Evolutionary conservation across 164 flowering plant species (phyloP).

Genomic region (Piper betle): DNA sequence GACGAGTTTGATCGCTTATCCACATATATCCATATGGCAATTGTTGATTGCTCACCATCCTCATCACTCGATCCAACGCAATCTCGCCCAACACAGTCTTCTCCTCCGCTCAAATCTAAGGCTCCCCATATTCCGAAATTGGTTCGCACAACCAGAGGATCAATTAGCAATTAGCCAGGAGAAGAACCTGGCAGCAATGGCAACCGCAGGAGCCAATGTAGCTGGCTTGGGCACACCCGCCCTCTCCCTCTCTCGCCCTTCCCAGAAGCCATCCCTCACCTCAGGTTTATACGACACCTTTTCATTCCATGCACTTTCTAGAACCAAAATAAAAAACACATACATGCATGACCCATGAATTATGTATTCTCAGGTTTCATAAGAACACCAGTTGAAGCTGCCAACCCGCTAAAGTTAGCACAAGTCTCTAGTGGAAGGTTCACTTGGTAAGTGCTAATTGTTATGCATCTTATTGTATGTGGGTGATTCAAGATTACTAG

Average conservation of each 20-base stretch:
- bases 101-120: not conserved
- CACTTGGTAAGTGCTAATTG: slow-evolving; percentile 36
- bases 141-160: not conserved
- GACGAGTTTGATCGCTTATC: slow-evolving; percentile 3
- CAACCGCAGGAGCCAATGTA: slow-evolving; percentile 3
- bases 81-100: slow-evolving; percentile 1
- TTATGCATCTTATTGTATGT: not conserved
- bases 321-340: not conserved
- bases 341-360: not conserved
- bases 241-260: slow-evolving; percentile 3
- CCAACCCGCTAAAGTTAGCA: slow-evolving; percentile 47
- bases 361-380: slow-evolving; percentile 35
- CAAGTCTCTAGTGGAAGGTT: slow-evolving; percentile 41
- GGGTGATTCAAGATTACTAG: not conserved
- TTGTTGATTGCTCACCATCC: not conserved
- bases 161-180: not conserved
- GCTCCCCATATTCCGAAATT: not conserved
- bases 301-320: not conserved
- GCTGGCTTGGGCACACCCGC: slow-evolving; percentile 5
- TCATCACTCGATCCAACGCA: slow-evolving; percentile 6
- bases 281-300: slow-evolving; percentile 5
- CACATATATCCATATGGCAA: slow-evolving; percentile 5
- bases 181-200: slow-evolving; percentile 1
- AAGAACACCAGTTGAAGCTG: slow-evolving; percentile 23
- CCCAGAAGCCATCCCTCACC: slow-evolving; percentile 1